Base-by-base conservation (phyloP, 2,329 filamentous ascomycete species). In the Alternaria rosae region DNA sequence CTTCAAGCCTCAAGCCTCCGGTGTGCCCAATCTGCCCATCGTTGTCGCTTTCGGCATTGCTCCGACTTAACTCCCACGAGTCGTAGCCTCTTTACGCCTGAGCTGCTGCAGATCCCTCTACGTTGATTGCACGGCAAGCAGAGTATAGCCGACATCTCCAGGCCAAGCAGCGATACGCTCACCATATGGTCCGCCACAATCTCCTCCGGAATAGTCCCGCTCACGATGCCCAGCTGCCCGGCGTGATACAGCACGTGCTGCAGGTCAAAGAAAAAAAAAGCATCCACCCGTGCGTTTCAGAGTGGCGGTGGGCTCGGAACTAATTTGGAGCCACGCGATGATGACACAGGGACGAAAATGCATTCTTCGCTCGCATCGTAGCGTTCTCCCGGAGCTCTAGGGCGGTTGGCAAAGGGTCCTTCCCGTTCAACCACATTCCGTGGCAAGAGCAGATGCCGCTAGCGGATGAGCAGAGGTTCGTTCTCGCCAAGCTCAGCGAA, bases 271-370 rank as follows among this genome's bases (percentile, higher is more conserved):
- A 41, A 28, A 42, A 42, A 57, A 43, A 64, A 59, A 51, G 51
- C 61, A 50, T 32, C 51, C 59, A 66, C 61, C 48, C 57, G 60
- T 62, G 51, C 41, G 67, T 69, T 69, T 69, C 63, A 69, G 55
- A 44, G 50, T 56, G 47, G 41, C 30, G 17, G 13, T 51, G 26
- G 28, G 41, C 38, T 35, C 44, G 62, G 54, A 44, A 53, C 47
- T 55, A 50, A 51, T 17, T 51, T 52, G 21, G 44, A 53, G 44
- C 58, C 53, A 56, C 50, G 53, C 56, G 30, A 57, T 57, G 45
- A 57, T 57, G 35, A 52, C 54, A 51, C 44, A 57, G 57, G 57
- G 48, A 38, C 45, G 50, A 59, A 32, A 51, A 47, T 47, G 54
- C 44, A 32, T 45, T 35, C 48, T 43, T 53, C 38, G 25, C 44